phyloP scores from a whole-genome alignment of 2,329 filamentous ascomycete species.

The Fusarium miscanthi region DNA sequence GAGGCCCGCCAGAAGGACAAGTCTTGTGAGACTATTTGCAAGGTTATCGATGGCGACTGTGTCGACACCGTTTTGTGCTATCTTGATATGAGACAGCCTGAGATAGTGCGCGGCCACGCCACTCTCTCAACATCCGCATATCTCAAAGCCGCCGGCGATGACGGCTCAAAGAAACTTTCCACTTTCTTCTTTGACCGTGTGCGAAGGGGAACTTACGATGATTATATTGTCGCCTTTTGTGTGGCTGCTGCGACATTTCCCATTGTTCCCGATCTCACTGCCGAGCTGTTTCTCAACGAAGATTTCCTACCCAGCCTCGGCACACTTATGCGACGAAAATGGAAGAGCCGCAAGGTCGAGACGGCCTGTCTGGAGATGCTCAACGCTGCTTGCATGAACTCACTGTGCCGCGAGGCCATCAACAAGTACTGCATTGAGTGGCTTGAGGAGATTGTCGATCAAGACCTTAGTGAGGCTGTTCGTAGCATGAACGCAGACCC shows the following conservation, averaged over 20 bases:
- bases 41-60: slow-evolving; percentile 76
- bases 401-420: slow-evolving; percentile 83
- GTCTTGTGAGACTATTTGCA: slow-evolving; percentile 61
- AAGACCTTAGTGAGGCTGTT: slow-evolving; percentile 69
- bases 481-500: slow-evolving; percentile 63
- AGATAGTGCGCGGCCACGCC: slow-evolving; percentile 81
- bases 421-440: slow-evolving; percentile 86
- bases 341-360: slow-evolving; percentile 88
- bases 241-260: slow-evolving; percentile 92
- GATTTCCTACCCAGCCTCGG: slow-evolving; percentile 84
- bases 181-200: slow-evolving; percentile 80
- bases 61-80: slow-evolving; percentile 88
- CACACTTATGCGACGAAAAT: slow-evolving; percentile 79
- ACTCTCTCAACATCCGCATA: slow-evolving; percentile 85
- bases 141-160: slow-evolving; percentile 79
- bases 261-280: slow-evolving; percentile 78
- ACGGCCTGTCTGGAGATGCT: slow-evolving; percentile 88
- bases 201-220: slow-evolving; percentile 81
- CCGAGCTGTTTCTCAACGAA: slow-evolving; percentile 86
- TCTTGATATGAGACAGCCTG: slow-evolving; percentile 83
- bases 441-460: slow-evolving; percentile 85
- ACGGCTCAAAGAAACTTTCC: slow-evolving; percentile 75
- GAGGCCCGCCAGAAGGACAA: slow-evolving; percentile 57
- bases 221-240: slow-evolving; percentile 91
- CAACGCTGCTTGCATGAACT: slow-evolving; percentile 90